phyloP scores from a whole-genome alignment of 306 rosid species.

The Acacia confusa region DNA sequence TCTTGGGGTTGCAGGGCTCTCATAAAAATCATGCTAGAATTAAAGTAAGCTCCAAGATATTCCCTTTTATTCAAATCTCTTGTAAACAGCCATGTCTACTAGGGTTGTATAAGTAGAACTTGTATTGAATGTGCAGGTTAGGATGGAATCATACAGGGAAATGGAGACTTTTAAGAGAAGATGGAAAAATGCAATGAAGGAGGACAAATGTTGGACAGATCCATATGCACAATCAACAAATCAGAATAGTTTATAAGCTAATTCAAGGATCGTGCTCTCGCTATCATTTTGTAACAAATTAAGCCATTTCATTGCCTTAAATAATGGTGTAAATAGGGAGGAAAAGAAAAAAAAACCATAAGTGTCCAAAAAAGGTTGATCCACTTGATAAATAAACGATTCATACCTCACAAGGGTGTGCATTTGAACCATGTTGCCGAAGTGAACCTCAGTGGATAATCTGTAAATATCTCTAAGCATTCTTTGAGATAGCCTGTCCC shows the following conservation, averaged over 20 bases:
- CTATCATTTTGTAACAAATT: constrained; percentile 5
- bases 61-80: neutral
- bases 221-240: constrained; percentile 43
- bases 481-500: neutral
- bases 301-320: constrained; percentile 20
- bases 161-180: constrained; percentile 43
- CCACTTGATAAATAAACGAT: neutral
- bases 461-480: neutral
- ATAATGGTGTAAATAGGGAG: constrained; percentile 30
- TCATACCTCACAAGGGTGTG: neutral
- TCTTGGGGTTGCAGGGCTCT: constrained; percentile 48
- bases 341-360: neutral
- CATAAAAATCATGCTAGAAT: constrained; percentile 35
- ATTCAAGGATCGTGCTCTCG: neutral
- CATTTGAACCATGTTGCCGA: neutral
- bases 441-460: neutral
- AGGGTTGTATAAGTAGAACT: neutral
- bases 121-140: constrained; percentile 39
- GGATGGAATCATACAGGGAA: constrained; percentile 50
- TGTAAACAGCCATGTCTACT: neutral
- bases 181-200: constrained; percentile 49
- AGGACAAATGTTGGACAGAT: constrained; percentile 53
- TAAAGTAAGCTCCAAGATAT: constrained; percentile 1
- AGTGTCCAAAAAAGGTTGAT: neutral
- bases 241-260: constrained; percentile 25